These are phyloP conservation scores for Fraxinus latifolia DNA, from an alignment of 305 asterid species.

Conservation along the genomic window DNA sequence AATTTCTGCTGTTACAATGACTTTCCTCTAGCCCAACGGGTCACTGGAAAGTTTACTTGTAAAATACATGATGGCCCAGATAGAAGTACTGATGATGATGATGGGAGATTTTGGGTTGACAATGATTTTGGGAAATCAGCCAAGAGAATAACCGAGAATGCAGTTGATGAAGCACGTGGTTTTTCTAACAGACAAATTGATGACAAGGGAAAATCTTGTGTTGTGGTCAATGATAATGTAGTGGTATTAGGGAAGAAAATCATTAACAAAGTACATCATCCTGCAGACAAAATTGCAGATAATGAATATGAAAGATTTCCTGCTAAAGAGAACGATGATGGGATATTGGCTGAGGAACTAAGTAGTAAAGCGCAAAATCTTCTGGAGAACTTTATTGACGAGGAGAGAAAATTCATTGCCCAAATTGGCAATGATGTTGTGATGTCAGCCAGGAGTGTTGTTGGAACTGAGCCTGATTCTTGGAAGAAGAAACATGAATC, in stretches of 20 bases:
- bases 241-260: constrained; percentile 26
- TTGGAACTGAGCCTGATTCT: constrained; percentile 28
- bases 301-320: constrained; percentile 13
- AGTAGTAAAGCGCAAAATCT: constrained; percentile 18
- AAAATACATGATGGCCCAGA: neutral
- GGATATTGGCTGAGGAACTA: constrained; percentile 18
- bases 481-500: constrained; percentile 62
- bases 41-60: neutral
- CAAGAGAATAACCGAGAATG: constrained; percentile 20
- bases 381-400: constrained; percentile 20
- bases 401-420: constrained; percentile 12
- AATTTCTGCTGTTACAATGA: neutral
- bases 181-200: constrained; percentile 11
- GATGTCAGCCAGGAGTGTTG: constrained; percentile 21
- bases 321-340: constrained; percentile 11
- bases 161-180: constrained; percentile 17
- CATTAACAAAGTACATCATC: constrained; percentile 19
- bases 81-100: neutral
- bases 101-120: neutral
- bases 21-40: neutral
- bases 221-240: constrained; percentile 14
- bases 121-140: constrained; percentile 14
- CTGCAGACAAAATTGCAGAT: constrained; percentile 18
- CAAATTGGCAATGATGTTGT: constrained; percentile 3
- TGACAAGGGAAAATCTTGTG: constrained; percentile 23